Conservation (phyloP, 306 rosid genomes). For the Arachis stenosperma region DNA sequence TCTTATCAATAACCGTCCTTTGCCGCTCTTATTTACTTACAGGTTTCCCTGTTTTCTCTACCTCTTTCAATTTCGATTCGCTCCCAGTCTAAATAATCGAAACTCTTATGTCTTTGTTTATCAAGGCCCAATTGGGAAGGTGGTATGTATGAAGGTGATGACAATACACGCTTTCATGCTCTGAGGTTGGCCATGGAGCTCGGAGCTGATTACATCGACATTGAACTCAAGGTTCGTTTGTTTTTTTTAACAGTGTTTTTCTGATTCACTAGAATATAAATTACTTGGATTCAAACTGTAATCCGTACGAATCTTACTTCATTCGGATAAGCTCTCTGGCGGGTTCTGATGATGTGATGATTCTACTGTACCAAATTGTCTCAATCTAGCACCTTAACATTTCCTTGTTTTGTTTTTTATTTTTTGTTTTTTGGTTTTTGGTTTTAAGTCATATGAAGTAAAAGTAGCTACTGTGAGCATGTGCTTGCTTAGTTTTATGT, state of each 20-base stretch:
- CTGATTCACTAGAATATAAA: conserved; percentile 5
- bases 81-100: not conserved
- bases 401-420: not conserved
- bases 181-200: conserved; percentile 75
- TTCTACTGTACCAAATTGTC: not conserved
- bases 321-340: not conserved
- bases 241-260: not conserved
- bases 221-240: conserved; percentile 78
- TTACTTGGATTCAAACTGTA: not conserved
- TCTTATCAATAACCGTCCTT: conserved; percentile 49
- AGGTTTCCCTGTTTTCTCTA: conserved; percentile 42
- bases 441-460: not conserved
- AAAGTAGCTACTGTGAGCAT: conserved; percentile 4
- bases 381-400: not conserved
- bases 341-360: conserved; percentile 12
- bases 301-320: not conserved
- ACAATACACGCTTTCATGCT: conserved; percentile 62
- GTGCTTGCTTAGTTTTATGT: conserved; percentile 20
- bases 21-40: conserved; percentile 66
- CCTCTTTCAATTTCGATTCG: too few relatives aligned
- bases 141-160: conserved; percentile 85
- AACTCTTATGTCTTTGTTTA: not conserved
- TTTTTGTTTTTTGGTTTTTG: too few relatives aligned
- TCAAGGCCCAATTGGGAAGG: conserved; percentile 88
- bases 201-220: conserved; percentile 85